A percentile compares a stretch with the other conserved stretches of the same genome.
phyloP scores from a whole-genome alignment of 2,329 filamentous ascomycete species.

The Malbranchea cinnamomea region DNA sequence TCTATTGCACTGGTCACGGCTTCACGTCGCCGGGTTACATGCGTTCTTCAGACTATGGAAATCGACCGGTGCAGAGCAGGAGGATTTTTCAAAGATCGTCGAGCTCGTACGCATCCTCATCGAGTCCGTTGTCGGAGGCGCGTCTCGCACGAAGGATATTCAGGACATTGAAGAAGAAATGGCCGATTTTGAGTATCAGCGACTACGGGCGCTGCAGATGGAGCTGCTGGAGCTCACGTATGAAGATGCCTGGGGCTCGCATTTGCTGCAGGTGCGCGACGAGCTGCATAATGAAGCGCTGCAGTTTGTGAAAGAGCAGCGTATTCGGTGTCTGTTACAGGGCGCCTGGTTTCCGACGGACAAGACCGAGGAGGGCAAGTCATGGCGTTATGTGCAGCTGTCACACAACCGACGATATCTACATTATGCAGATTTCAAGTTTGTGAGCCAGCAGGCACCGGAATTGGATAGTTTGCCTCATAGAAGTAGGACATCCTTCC shows the following conservation, averaged over 20 bases:
- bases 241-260: conserved; percentile 85
- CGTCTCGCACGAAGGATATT: conserved; percentile 67
- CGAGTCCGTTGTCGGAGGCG: conserved; percentile 75
- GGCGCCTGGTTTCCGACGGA: conserved; percentile 69
- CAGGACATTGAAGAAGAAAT: conserved; percentile 82
- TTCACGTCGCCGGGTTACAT: conserved; percentile 74
- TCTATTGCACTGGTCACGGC: conserved; percentile 78
- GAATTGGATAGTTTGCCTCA: conserved; percentile 58
- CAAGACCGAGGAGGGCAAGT: conserved; percentile 34
- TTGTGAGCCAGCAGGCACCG: conserved; percentile 49
- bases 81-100: conserved; percentile 85
- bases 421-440: conserved; percentile 74
- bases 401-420: conserved; percentile 84
- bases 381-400: conserved; percentile 55
- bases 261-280: conserved; percentile 78
- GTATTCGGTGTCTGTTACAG: conserved; percentile 73
- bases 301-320: conserved; percentile 94
- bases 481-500: conserved; percentile 39
- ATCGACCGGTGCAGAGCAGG: conserved; percentile 64
- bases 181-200: conserved; percentile 62
- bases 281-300: conserved; percentile 81
- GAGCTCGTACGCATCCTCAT: conserved; percentile 82
- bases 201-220: conserved; percentile 80
- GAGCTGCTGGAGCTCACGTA: conserved; percentile 80
- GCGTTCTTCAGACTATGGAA: conserved; percentile 91